These are phyloP conservation scores for Podospora conica DNA, from an alignment of 495 filamentous ascomycete species.

Conservation along the genomic window DNA sequence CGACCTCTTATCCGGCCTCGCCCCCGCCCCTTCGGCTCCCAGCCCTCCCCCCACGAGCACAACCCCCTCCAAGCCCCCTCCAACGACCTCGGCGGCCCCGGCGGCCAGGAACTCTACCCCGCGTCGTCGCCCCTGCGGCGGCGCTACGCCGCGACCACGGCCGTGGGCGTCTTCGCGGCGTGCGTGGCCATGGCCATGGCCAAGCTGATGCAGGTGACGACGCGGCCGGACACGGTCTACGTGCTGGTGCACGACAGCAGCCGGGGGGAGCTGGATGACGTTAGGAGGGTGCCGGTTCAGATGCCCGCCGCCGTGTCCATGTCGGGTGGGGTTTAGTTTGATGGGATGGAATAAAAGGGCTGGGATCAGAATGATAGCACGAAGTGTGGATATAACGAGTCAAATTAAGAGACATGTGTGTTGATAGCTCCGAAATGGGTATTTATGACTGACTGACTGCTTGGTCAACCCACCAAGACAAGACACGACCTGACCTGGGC, in stretches of 20 bases:
- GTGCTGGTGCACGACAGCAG: slow-evolving; percentile 1
- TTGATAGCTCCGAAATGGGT: not conserved
- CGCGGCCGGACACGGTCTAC: not conserved
- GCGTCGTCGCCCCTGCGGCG: not conserved
- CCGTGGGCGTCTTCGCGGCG: slow-evolving; percentile 9
- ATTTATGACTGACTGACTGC: not conserved
- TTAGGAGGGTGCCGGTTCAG: slow-evolving; percentile 3
- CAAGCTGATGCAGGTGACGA: slow-evolving; percentile 3
- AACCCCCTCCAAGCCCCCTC: not conserved
- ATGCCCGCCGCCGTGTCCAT: no score
- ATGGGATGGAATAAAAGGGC: not conserved
- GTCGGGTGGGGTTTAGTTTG: not conserved
- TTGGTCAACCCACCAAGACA: not conserved
- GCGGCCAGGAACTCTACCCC: slow-evolving; percentile 10
- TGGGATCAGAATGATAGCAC: not conserved
- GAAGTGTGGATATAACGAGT: not conserved
- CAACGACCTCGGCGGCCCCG: slow-evolving; percentile 7
- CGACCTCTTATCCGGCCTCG: no score
- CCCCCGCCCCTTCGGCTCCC: not conserved
- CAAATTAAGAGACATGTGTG: not conserved
- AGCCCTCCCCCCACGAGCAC: not conserved
- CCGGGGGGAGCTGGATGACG: slow-evolving; percentile 11
- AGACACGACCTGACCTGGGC: not conserved
- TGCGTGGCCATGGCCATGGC: slow-evolving; percentile 9
- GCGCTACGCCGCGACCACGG: slow-evolving; percentile 10